Evolutionary conservation across 306 rosid genomes (phyloP).

Genomic region (Cucumis cinereus): DNA sequence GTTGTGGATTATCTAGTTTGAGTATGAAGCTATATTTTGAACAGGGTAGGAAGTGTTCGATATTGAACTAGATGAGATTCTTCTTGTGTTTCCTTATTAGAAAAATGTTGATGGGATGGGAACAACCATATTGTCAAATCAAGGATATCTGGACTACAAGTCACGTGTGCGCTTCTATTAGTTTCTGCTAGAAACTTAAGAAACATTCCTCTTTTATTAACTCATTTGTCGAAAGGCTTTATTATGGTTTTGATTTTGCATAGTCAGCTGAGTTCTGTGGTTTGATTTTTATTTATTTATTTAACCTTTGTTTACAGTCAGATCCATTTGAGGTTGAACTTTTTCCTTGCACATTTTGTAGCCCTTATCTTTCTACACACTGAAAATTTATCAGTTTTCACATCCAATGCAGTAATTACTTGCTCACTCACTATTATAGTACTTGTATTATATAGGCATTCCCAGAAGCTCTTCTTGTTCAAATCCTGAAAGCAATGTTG

Average conservation of each 20-base stretch:
- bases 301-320: neutral
- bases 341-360: neutral
- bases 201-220: neutral
- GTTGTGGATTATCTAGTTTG: neutral
- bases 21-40: neutral
- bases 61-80: neutral
- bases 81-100: neutral
- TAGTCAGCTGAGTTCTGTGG: neutral
- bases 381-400: neutral
- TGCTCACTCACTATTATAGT: neutral
- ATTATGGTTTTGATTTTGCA: neutral
- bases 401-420: neutral
- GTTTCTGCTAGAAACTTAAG: neutral
- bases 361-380: neutral
- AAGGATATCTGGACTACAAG: neutral
- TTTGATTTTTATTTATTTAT: neutral
- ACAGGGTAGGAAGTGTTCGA: neutral
- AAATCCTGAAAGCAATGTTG: constrained; percentile 77
- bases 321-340: neutral
- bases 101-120: neutral
- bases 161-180: neutral
- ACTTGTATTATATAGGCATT: constrained; percentile 38
- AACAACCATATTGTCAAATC: neutral
- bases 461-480: constrained; percentile 85
- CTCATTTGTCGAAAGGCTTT: neutral